Percentiles rank a stretch among this genome's conserved stretches.
Conservation (phyloP, 192 early-diverging fungal species). For the Coemansia sp. region DNA sequence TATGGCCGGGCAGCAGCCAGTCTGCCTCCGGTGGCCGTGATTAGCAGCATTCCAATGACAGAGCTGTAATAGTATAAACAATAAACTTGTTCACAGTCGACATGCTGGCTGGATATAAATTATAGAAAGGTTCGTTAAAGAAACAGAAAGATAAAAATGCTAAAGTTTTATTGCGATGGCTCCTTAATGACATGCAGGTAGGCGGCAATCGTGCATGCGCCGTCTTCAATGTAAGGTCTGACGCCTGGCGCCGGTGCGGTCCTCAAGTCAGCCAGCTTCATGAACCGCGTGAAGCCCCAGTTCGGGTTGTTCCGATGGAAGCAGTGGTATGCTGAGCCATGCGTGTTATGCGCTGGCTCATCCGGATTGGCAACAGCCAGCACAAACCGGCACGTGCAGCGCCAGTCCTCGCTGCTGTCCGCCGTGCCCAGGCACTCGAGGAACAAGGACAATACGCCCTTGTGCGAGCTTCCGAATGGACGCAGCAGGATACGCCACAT, state of each 20-base stretch:
- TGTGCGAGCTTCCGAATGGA: conserved; percentile 79
- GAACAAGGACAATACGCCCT: conserved; percentile 79
- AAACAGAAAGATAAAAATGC: neutral
- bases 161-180: conserved; percentile 48
- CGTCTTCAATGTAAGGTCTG: conserved; percentile 70
- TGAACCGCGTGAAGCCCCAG: conserved; percentile 94
- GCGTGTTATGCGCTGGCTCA: conserved; percentile 65
- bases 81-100: neutral
- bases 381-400: conserved; percentile 83
- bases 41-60: no score
- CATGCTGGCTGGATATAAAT: no score
- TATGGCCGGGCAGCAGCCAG: conserved; percentile 29
- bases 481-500: conserved; percentile 84
- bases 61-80: neutral
- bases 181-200: conserved; percentile 81
- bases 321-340: conserved; percentile 77
- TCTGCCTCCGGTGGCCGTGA: conserved; percentile 5
- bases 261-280: conserved; percentile 59
- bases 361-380: conserved; percentile 74
- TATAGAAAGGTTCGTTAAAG: neutral
- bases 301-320: conserved; percentile 83
- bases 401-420: conserved; percentile 64
- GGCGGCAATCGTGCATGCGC: conserved; percentile 65
- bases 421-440: conserved; percentile 82
- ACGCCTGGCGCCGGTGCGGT: conserved; percentile 40